Percentiles rank a stretch among this genome's conserved stretches.
Conservation (phyloP, 305 asterid genomes). For the Rubia balearica region DNA sequence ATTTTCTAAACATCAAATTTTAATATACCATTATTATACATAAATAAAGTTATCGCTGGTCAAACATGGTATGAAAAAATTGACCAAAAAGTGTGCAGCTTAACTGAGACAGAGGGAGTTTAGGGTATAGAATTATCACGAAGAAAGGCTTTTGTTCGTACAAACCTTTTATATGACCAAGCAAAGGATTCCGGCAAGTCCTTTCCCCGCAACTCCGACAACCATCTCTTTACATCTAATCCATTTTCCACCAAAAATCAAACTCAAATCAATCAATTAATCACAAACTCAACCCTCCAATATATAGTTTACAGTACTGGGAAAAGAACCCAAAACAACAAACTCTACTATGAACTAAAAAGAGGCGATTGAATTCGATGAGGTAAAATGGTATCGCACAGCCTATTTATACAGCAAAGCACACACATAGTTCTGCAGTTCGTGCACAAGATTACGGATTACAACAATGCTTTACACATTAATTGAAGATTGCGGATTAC, state of each 20-base stretch:
- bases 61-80: too few species aligned
- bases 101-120: too few species aligned
- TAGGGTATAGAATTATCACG: too few species aligned
- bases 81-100: too few species aligned
- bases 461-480: not conserved
- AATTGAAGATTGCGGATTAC: not conserved
- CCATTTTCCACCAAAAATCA: not conserved
- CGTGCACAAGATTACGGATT: not conserved
- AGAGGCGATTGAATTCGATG: not conserved
- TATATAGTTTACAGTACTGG: not conserved
- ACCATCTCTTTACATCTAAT: constrained; percentile 88
- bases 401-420: not conserved
- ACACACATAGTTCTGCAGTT: not conserved
- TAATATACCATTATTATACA: too few species aligned
- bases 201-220: constrained; percentile 81
- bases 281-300: too few species aligned
- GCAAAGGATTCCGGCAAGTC: constrained; percentile 76
- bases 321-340: not conserved
- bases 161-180: constrained; percentile 93
- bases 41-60: too few species aligned
- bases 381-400: not conserved
- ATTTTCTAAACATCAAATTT: too few species aligned
- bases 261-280: not conserved
- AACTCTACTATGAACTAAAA: not conserved
- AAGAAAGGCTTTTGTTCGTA: not conserved